phyloP scores from a whole-genome alignment of 371 early-diverging fungal species.

The Rhizopus stolonifer region DNA sequence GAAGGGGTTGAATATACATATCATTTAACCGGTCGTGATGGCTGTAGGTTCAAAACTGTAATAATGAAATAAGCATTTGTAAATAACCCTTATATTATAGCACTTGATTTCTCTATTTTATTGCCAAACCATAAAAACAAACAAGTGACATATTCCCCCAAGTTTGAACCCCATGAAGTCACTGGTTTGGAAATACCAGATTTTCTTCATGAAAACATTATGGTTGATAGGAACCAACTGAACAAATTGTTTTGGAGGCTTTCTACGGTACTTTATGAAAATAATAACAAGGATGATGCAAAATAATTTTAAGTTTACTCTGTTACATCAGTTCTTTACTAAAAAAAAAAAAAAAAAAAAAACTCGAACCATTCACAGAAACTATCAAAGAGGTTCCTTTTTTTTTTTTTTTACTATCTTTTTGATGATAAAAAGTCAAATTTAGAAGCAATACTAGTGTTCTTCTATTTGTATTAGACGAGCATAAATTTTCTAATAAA shows the following conservation, averaged over 20 bases:
- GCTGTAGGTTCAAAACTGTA: conserved; percentile 14
- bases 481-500: no score
- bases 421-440: no score
- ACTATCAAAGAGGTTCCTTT: no score
- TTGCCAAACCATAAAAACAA: conserved; percentile 5
- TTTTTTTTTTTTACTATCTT: no score
- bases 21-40: conserved; percentile 16
- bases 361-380: no score
- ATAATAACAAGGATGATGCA: no score
- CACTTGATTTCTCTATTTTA: conserved; percentile 15
- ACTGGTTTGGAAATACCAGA: conserved; percentile 13
- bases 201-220: conserved; percentile 13
- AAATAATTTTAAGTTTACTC: no score
- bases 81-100: neutral
- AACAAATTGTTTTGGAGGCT: conserved; percentile 9
- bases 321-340: no score
- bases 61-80: neutral
- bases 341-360: no score
- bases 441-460: no score
- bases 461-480: no score
- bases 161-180: conserved; percentile 9
- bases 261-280: neutral
- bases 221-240: conserved; percentile 12
- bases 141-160: conserved; percentile 14
- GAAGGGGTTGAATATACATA: conserved; percentile 13